Evolutionary conservation across 805 yeast genomes (phyloP).

Genomic region (Cyberlindnera americana): DNA sequence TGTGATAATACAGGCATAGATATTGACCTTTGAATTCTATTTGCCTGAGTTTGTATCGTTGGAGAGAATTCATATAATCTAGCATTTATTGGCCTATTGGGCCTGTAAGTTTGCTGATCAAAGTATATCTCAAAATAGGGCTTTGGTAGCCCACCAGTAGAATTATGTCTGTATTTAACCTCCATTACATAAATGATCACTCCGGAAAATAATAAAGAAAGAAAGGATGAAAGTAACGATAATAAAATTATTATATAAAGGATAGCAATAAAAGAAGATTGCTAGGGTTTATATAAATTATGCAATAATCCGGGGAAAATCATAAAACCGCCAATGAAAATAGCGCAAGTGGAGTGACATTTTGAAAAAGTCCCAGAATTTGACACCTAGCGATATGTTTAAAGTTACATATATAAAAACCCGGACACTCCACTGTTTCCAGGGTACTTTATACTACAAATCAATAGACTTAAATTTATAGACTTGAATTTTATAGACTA

Average conservation of each 20-base stretch:
- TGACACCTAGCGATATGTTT: background rate
- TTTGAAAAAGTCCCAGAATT: too few relatives aligned
- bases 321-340: too few relatives aligned
- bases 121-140: slow-evolving; percentile 15
- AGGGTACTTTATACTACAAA: too few relatives aligned
- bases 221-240: too few relatives aligned
- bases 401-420: background rate
- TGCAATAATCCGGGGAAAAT: background rate
- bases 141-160: slow-evolving; percentile 7
- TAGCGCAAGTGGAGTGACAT: background rate
- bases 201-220: too few relatives aligned
- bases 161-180: slow-evolving; percentile 12
- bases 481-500: too few relatives aligned
- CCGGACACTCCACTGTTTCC: too few relatives aligned
- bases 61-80: slow-evolving; percentile 8
- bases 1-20: slow-evolving; percentile 9
- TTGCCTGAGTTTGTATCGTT: too few relatives aligned
- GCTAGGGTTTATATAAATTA: background rate
- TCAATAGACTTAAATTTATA: too few relatives aligned
- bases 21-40: slow-evolving; percentile 3
- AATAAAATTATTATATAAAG: too few relatives aligned
- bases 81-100: slow-evolving; percentile 18
- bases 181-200: slow-evolving; percentile 1
- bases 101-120: slow-evolving; percentile 13
- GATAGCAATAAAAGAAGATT: too few relatives aligned